Percentiles rank a stretch among this genome's conserved stretches.
phyloP scores from a whole-genome alignment of 768 basidiomycete genomes.

The Lepiota brunneoincarnata region DNA sequence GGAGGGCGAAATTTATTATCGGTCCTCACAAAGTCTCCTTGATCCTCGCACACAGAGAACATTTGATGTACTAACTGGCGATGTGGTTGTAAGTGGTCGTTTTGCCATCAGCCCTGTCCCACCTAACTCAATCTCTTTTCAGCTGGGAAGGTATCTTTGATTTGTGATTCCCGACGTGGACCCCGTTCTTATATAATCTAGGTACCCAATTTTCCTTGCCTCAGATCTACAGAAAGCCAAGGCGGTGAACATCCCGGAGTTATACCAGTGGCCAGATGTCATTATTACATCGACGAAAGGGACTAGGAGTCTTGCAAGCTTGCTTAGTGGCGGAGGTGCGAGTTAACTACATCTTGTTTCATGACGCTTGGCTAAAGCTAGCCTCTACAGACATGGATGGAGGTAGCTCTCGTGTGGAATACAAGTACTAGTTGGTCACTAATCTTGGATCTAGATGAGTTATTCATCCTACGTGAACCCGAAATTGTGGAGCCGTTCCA shows the following conservation, averaged over 20 bases:
- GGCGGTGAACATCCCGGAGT: conserved; percentile 50
- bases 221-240: conserved; percentile 71
- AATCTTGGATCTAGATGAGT: conserved; percentile 40
- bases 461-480: conserved; percentile 43
- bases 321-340: conserved; percentile 71
- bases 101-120: too few relatives aligned
- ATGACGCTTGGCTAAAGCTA: neutral
- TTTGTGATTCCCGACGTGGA: neutral
- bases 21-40: conserved; percentile 37
- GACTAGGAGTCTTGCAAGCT: conserved; percentile 54
- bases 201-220: conserved; percentile 70
- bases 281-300: conserved; percentile 62
- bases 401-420: conserved; percentile 42
- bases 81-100: conserved; percentile 65
- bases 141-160: conserved; percentile 36
- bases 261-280: conserved; percentile 52
- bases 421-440: neutral
- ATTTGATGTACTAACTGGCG: conserved; percentile 48
- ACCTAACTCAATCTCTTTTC: neutral
- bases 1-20: conserved; percentile 62
- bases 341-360: neutral
- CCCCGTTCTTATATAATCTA: conserved; percentile 16
- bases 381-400: conserved; percentile 65
- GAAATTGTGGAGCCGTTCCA: conserved; percentile 47
- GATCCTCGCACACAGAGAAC: conserved; percentile 38